Evolutionary conservation across 2,329 filamentous ascomycete species (phyloP), one percentile per base, ranked within the genome.

Genomic region (Pyricularia grisea): DNA sequence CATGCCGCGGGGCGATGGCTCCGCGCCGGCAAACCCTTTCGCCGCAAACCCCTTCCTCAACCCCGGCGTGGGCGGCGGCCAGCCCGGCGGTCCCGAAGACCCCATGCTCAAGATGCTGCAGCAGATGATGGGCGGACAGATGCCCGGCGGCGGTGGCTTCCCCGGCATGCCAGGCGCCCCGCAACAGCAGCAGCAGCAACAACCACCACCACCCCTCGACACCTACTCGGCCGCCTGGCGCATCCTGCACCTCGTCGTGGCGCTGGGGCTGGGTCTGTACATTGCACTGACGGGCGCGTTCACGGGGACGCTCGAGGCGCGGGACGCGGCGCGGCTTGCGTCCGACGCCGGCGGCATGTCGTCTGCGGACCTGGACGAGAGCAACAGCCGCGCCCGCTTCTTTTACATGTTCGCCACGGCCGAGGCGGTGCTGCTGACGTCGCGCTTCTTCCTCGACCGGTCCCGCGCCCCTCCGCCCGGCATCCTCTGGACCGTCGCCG

Each of bases 321-420:
- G 91, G 33, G 83, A 87, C 68, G 79, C 66, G 50, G 80, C 23
- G n/a, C 70, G 60, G 33, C 65, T 67, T 69, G 69, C 69, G 70
- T 14, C 11, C 11, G 66, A 36, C 61, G n/a, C 63, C 36, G 36
- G 70, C 36, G 36, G 70, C 67, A 67, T 67, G 61, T 69, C 69
- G 67, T 71, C 68, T 42, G 71, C 71, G 50, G 71, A 72, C 65
- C 71, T 72, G 55, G 68, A 74, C 70, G 71, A 76, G 69, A 73
- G 80, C 68, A 77, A 77, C 67, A 75, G 76, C 69, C 81, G 81
- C 4, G 50, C 58, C 20, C 12, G 28, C 23, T 90, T 93, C 78
- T 93, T 94, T 78, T 92, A 89, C 81, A 84, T 91, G n/a, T 95
- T 94, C 76, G 89, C 91, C 6, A 92, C 91, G 0, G 89, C 87